Evolutionary conservation across 306 rosid species (phyloP).

Genomic region (Rubus parviflorus): DNA sequence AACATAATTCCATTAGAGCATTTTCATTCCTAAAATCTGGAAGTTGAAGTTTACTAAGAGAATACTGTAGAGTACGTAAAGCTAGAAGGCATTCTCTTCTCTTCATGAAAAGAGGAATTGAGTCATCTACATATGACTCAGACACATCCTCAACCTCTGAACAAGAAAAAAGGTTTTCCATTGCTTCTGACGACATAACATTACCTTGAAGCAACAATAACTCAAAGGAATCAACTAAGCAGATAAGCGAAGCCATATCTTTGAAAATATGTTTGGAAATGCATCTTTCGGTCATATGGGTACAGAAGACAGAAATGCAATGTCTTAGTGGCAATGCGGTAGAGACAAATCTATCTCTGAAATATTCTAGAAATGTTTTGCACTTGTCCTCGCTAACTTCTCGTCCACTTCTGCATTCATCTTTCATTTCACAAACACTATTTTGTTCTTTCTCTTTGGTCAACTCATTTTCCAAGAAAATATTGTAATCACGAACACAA

Average conservation of each 20-base stretch:
- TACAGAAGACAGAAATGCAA: conserved; percentile 37
- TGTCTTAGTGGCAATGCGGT: conserved; percentile 27
- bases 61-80: conserved; percentile 31
- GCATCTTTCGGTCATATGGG: conserved; percentile 43
- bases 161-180: conserved; percentile 41
- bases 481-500: conserved; percentile 45
- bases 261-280: conserved; percentile 23
- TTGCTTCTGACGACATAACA: conserved; percentile 28
- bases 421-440: neutral
- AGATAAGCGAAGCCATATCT: conserved; percentile 30
- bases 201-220: conserved; percentile 30
- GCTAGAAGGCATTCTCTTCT: conserved; percentile 44
- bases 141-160: conserved; percentile 8
- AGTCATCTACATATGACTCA: conserved; percentile 6
- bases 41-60: conserved; percentile 37
- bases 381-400: conserved; percentile 19
- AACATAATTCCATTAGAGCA: conserved; percentile 44
- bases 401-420: conserved; percentile 9
- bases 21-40: conserved; percentile 21
- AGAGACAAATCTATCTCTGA: conserved; percentile 43
- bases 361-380: conserved; percentile 54
- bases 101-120: conserved; percentile 21
- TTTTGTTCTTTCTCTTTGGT: conserved; percentile 2
- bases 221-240: conserved; percentile 35
- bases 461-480: conserved; percentile 38